Evolutionary conservation across 225 moss, liverwort and hornwort species (phyloP).

Genomic region (Asterella californica): DNA sequence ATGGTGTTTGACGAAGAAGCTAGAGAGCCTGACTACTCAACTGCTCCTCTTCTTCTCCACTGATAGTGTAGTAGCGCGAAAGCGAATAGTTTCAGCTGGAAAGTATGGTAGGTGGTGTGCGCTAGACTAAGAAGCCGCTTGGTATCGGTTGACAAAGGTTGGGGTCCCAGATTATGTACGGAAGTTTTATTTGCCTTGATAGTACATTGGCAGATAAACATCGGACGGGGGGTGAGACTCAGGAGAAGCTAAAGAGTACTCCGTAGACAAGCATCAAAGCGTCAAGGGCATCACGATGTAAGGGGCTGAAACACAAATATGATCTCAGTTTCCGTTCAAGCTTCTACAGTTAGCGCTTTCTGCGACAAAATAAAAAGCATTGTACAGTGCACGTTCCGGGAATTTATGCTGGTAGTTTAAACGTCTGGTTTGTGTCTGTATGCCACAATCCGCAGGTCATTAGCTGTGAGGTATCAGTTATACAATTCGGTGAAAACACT

Average conservation of each 20-base stretch:
- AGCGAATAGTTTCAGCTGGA: no score
- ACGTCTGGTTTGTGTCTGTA: neutral
- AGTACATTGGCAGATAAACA: neutral
- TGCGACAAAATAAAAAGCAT: neutral
- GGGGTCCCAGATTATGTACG: no score
- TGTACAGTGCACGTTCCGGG: no score
- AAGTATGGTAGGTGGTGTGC: no score
- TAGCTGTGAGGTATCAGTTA: conserved; percentile 20
- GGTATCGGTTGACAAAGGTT: no score
- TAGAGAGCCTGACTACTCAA: no score
- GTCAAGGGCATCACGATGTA: conserved; percentile 5
- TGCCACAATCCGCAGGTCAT: conserved; percentile 20
- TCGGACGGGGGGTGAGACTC: neutral
- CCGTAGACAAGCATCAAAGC: neutral
- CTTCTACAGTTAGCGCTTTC: neutral
- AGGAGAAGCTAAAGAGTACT: neutral
- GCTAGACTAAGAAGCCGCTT: no score
- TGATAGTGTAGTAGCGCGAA: no score
- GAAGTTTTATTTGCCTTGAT: neutral
- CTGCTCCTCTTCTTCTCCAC: no score
- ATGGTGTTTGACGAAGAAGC: no score
- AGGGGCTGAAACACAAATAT: neutral
- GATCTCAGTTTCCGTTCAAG: neutral
- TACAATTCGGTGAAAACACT: conserved; percentile 24
- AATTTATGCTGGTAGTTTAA: neutral